These are phyloP conservation scores for Fusarium floridanum DNA, from an alignment of 2,329 filamentous ascomycete genomes.

Conservation along the genomic window DNA sequence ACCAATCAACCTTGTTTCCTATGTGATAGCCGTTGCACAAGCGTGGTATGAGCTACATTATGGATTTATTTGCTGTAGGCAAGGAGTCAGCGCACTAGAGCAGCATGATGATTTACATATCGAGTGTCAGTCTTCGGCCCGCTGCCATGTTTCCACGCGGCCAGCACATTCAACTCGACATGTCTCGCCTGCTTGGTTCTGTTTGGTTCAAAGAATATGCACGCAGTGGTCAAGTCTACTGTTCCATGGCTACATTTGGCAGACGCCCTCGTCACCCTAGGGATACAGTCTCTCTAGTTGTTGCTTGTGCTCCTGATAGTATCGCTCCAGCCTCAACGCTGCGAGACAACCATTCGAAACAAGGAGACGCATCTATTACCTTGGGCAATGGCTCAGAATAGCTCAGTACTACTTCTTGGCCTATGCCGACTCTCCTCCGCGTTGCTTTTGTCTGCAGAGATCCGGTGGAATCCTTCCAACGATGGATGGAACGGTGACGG, in stretches of 20 bases:
- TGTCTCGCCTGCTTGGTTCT: not conserved
- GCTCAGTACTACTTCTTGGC: not conserved
- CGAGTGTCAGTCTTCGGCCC: not conserved
- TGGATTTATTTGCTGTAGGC: not conserved
- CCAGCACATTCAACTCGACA: not conserved
- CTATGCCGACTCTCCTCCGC: not conserved
- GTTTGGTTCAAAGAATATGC: not conserved
- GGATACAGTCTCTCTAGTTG: not conserved
- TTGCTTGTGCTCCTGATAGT: not conserved
- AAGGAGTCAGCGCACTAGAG: not conserved
- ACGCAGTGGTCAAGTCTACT: not conserved
- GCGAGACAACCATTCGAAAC: not conserved
- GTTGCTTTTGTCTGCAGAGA: not conserved
- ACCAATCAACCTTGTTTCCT: not conserved
- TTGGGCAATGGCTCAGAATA: not conserved
- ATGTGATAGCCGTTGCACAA: not conserved
- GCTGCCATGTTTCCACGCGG: constrained; percentile 1
- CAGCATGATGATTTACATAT: not conserved
- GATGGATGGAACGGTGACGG: not conserved
- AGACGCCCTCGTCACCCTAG: not conserved
- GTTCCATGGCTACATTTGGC: not conserved
- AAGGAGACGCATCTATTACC: not conserved
- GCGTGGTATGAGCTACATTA: not conserved
- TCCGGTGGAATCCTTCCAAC: not conserved
- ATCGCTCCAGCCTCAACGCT: not conserved